Evolutionary conservation across 371 early-diverging fungal genomes (phyloP).

Genomic region (Conidiobolus incongruus): DNA sequence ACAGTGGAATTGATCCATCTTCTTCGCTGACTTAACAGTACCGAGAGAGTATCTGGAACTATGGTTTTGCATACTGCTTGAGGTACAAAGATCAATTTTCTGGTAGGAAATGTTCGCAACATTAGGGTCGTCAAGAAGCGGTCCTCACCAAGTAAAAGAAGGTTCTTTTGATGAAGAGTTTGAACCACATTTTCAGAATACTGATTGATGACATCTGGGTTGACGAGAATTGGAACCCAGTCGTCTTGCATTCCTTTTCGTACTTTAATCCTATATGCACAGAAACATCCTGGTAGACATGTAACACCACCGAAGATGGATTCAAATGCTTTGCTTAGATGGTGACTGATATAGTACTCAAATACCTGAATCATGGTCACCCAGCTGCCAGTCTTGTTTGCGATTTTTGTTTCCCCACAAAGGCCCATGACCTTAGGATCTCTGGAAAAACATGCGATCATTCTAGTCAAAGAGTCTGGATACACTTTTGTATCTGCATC

Average conservation of each 20-base stretch:
- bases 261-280: slow-evolving; percentile 67
- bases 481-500: slow-evolving; percentile 43
- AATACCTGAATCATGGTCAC: slow-evolving; percentile 24
- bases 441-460: slow-evolving; percentile 33
- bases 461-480: slow-evolving; percentile 28
- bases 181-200: slow-evolving; percentile 82
- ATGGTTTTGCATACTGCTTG: slow-evolving; percentile 63
- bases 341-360: slow-evolving; percentile 93
- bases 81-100: slow-evolving; percentile 84
- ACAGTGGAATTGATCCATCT: slow-evolving; percentile 87
- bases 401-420: slow-evolving; percentile 44
- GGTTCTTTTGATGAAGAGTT: slow-evolving; percentile 88
- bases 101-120: slow-evolving; percentile 77
- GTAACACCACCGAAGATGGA: slow-evolving; percentile 93
- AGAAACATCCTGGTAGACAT: slow-evolving; percentile 93
- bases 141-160: slow-evolving; percentile 88
- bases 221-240: slow-evolving; percentile 39
- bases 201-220: slow-evolving; percentile 50
- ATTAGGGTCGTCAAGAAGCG: slow-evolving; percentile 87
- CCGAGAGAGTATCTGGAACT: slow-evolving; percentile 58
- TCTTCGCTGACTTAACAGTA: slow-evolving; percentile 64
- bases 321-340: slow-evolving; percentile 87
- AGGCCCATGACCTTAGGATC: slow-evolving; percentile 45
- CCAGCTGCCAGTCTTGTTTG: slow-evolving; percentile 32
- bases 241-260: slow-evolving; percentile 21